Evolutionary conservation across 2,329 filamentous ascomycete genomes (phyloP).

Genomic region (Cladobotryum mycophilum): DNA sequence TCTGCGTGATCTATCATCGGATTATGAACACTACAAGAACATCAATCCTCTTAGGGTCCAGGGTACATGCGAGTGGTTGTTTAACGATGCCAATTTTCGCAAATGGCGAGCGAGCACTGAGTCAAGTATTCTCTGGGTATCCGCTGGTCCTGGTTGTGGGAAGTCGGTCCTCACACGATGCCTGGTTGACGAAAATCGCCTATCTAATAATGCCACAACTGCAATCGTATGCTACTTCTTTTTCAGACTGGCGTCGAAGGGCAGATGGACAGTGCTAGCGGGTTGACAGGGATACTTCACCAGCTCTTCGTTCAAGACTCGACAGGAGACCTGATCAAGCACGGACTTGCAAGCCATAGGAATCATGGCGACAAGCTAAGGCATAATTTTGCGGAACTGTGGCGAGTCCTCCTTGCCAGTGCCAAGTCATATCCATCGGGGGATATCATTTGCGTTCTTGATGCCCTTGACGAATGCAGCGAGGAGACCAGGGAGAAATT

Average conservation of each 20-base stretch:
- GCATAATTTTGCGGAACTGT: slow-evolving; percentile 7
- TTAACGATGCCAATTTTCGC: slow-evolving; percentile 20
- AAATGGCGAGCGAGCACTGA: slow-evolving; percentile 19
- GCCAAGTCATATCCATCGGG: slow-evolving; percentile 6
- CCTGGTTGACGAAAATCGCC: slow-evolving; percentile 22
- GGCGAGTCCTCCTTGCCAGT: slow-evolving; percentile 8
- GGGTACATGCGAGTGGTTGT: slow-evolving; percentile 30
- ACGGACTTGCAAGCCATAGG: slow-evolving; percentile 1
- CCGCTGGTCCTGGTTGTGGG: slow-evolving; percentile 27
- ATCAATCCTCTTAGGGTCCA: slow-evolving; percentile 20
- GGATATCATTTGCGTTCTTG: slow-evolving; percentile 24
- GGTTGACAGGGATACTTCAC: slow-evolving; percentile 21
- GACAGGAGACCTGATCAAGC: slow-evolving; percentile 3
- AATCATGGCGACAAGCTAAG: not conserved
- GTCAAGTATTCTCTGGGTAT: slow-evolving; percentile 25
- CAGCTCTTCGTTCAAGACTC: slow-evolving; percentile 20
- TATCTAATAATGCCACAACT: slow-evolving; percentile 16
- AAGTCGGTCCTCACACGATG: slow-evolving; percentile 21
- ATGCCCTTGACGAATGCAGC: slow-evolving; percentile 29
- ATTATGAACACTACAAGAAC: slow-evolving; percentile 24
- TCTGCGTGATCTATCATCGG: slow-evolving; percentile 16
- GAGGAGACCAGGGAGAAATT: slow-evolving; percentile 10
- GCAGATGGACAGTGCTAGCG: slow-evolving; percentile 15
- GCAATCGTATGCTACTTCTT: slow-evolving; percentile 29
- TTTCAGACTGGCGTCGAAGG: slow-evolving; percentile 25